Base-by-base conservation (phyloP, 2,329 filamentous ascomycete genomes). In the Podosphaera leucotricha region DNA sequence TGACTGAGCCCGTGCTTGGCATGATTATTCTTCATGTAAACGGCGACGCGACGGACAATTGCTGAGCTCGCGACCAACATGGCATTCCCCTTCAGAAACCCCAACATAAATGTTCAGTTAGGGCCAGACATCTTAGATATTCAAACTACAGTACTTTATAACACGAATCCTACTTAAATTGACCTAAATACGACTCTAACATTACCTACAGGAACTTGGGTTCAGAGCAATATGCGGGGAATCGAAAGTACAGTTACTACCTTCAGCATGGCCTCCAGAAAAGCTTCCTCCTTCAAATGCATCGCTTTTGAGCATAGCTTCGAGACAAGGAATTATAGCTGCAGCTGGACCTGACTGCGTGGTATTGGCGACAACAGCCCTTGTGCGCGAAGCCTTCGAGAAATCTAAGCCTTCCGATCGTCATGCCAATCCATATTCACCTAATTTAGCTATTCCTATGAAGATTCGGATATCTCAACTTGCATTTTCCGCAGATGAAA, bases 401-500 rank as follows among this genome's bases (percentile, higher is more conserved):
- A 60, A 66, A 11, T 63, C 67, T 30, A 70, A 73, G 49, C 62
- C 68, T 46, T 68, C 65, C 52, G 75, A 77, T 48, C 69, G 68
- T 47, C 75, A 86, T 49, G 64, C 79, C 44, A 75, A 79, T 49
- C 57, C 67, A 11, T 92, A 92, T 54, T 65, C 74, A 47, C 80
- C 86, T 2, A 75, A 87, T 57, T 65, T 81, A 43, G 78, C 68
- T 47, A 70, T 95, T 6, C 66, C 75, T 1, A 69, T 92, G 54
- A 72, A 80, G 8, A 70, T 75, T 55, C 76, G 80, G 52, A 71
- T 93, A 44, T 92, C 84, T 10, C 90, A 98, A 59, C 67, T 98
- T 18, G 76, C 78, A 15, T 98, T 98, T 59, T 87, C 84, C 0
- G 72, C 82, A n/a, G 82, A 92, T 54, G 92, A 94, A 57, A 75